These are phyloP conservation scores for Cordyceps pruinosa DNA, from an alignment of 2,329 filamentous ascomycete species.

Conservation along the genomic window DNA sequence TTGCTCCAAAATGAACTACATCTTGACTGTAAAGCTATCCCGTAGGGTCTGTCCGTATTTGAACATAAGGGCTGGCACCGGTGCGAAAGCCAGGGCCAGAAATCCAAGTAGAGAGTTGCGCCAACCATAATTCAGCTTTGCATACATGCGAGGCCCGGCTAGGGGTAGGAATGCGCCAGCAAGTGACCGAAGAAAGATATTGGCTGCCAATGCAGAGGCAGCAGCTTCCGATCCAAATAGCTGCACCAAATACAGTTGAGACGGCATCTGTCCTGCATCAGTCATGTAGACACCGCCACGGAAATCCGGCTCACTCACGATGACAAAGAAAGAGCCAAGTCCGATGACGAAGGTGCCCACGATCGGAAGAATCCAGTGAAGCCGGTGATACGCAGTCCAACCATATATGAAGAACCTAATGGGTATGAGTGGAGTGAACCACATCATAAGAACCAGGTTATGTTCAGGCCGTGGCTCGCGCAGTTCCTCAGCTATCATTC, in stretches of 20 bases:
- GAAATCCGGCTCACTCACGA: too few relatives aligned
- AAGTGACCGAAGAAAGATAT: slow-evolving; percentile 34
- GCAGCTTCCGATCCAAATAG: not conserved
- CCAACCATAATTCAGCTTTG: slow-evolving; percentile 36
- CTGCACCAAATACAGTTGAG: not conserved
- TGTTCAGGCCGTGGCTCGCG: slow-evolving; percentile 35
- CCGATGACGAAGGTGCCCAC: slow-evolving; percentile 46
- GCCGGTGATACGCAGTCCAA: slow-evolving; percentile 44
- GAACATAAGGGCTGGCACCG: not conserved
- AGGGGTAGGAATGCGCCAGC: slow-evolving; percentile 55
- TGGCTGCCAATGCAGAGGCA: not conserved
- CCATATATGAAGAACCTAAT: slow-evolving; percentile 50
- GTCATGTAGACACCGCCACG: too few relatives aligned
- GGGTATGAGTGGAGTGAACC: slow-evolving; percentile 33
- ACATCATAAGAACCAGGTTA: slow-evolving; percentile 43
- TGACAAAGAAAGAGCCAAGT: slow-evolving; percentile 23
- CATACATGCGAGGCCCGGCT: slow-evolving; percentile 35
- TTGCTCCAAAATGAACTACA: too few relatives aligned
- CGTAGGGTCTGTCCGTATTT: not conserved
- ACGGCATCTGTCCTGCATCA: too few relatives aligned
- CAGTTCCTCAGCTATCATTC: not conserved
- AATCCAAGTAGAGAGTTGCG: slow-evolving; percentile 35
- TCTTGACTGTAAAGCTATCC: too few relatives aligned
- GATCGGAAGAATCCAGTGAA: slow-evolving; percentile 51
- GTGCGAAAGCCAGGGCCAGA: slow-evolving; percentile 30